Conservation (phyloP, 768 basidiomycete genomes). For the Suillus ampliporus region DNA sequence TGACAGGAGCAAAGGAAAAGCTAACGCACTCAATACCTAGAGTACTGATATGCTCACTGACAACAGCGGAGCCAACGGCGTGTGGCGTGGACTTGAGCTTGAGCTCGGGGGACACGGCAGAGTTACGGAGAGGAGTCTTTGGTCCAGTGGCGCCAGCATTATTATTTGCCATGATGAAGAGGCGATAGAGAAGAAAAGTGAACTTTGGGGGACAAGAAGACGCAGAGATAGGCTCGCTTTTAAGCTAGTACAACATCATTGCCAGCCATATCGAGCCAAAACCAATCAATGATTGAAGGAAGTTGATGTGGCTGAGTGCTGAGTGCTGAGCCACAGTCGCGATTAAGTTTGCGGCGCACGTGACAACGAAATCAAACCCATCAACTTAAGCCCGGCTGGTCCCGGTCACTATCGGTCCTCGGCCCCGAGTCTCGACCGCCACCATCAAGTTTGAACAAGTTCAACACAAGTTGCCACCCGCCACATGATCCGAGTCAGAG, state of each 20-base stretch:
- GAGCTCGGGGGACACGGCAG: background rate
- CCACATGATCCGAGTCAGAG: no score
- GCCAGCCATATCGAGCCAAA: background rate
- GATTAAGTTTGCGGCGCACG: background rate
- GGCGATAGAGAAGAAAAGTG: background rate
- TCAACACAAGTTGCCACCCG: no score
- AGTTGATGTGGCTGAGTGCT: background rate
- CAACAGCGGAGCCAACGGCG: background rate
- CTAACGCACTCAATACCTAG: background rate
- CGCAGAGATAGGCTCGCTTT: background rate
- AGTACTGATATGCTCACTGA: slow-evolving; percentile 1
- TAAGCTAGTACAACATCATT: background rate
- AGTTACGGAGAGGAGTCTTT: background rate
- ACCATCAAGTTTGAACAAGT: no score
- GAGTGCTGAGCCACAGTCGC: background rate
- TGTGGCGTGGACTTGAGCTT: slow-evolving; percentile 1
- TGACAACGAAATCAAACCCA: background rate
- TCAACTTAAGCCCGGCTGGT: no score
- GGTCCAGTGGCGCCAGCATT: background rate
- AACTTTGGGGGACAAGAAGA: background rate
- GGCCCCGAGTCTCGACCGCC: no score
- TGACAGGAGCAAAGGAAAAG: background rate
- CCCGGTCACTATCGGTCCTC: no score
- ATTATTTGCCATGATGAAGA: background rate
- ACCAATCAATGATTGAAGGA: background rate